Percentiles rank a stretch among this genome's conserved stretches.
Conservation (phyloP, 1,284 basidiomycete species). For the Pterulicium gracile region DNA sequence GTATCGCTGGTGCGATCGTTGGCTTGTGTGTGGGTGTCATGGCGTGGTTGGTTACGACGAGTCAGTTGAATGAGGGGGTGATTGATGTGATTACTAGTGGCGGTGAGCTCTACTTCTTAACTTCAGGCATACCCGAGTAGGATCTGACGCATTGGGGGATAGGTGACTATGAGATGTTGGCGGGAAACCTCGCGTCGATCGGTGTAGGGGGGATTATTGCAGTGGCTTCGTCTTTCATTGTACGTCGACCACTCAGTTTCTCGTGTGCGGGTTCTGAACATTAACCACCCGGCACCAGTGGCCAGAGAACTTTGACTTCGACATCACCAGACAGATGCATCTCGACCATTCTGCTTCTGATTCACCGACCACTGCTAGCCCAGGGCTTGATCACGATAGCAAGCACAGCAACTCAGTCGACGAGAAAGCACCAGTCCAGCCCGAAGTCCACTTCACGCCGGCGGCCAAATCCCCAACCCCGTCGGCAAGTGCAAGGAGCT, state of each 20-base stretch:
- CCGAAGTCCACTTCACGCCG: too few species aligned
- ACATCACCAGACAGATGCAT: constrained; percentile 69
- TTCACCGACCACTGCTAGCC: too few species aligned
- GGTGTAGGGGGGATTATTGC: constrained; percentile 74
- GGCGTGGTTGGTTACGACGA: constrained; percentile 80
- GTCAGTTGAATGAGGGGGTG: constrained; percentile 52
- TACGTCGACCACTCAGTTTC: constrained; percentile 18
- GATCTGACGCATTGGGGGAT: too few species aligned
- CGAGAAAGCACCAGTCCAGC: constrained; percentile 33
- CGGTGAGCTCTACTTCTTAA: constrained; percentile 20
- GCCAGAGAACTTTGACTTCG: constrained; percentile 78
- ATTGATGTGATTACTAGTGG: constrained; percentile 65
- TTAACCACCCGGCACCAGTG: constrained; percentile 36
- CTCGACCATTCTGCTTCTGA: constrained; percentile 15
- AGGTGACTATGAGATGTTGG: constrained; percentile 76
- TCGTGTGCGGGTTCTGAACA: neutral
- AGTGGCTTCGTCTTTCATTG: constrained; percentile 48
- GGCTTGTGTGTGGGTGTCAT: constrained; percentile 69
- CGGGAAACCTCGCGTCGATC: constrained; percentile 83
- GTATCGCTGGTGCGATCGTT: constrained; percentile 56
- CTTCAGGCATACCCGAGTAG: too few species aligned
- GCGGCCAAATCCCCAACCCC: too few species aligned
- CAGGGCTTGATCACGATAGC: too few species aligned
- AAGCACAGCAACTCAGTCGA: constrained; percentile 26
- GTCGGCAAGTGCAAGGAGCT: constrained; percentile 12